Evolutionary conservation across 106 monocot genomes (phyloP).

Genomic region (Narthecium ossifragum): DNA sequence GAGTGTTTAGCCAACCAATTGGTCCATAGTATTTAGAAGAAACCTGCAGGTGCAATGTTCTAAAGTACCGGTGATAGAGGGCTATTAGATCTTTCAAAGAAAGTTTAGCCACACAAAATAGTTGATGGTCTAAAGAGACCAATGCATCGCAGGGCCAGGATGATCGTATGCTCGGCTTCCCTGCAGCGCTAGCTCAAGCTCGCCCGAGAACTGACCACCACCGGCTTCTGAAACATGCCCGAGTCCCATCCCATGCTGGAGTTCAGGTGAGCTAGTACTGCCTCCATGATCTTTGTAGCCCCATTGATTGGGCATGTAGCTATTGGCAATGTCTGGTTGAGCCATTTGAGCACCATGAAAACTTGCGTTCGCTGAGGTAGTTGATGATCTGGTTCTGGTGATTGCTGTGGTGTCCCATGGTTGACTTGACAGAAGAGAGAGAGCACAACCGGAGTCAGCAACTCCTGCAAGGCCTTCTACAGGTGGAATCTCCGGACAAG

Average conservation of each 20-base stretch:
- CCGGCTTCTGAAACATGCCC: slow-evolving; percentile 9
- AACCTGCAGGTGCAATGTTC: no score
- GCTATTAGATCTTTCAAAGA: no score
- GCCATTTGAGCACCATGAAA: slow-evolving; percentile 18
- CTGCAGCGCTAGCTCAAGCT: slow-evolving; percentile 88
- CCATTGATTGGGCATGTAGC: slow-evolving; percentile 29
- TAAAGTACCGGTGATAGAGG: no score
- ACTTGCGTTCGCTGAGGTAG: slow-evolving; percentile 3
- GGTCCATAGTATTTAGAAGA: no score
- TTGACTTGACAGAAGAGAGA: slow-evolving; percentile 99
- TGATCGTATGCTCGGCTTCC: slow-evolving; percentile 38
- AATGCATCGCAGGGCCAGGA: slow-evolving; percentile 32
- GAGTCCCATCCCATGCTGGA: slow-evolving; percentile 30
- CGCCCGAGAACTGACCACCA: slow-evolving; percentile 50
- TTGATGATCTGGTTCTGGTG: slow-evolving; percentile 21
- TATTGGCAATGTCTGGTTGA: slow-evolving; percentile 7
- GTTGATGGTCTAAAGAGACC: slow-evolving; percentile 40
- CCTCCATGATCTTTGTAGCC: slow-evolving; percentile 26
- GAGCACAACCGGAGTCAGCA: slow-evolving; percentile 89
- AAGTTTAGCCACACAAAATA: no score
- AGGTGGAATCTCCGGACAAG: slow-evolving; percentile 24
- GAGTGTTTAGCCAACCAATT: no score
- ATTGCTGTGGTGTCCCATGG: slow-evolving; percentile 29
- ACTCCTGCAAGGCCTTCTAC: slow-evolving; percentile 39
- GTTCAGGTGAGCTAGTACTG: slow-evolving; percentile 21